phyloP scores from a whole-genome alignment of 2,329 filamentous ascomycete genomes.

The Dactylellina haptotyla region DNA sequence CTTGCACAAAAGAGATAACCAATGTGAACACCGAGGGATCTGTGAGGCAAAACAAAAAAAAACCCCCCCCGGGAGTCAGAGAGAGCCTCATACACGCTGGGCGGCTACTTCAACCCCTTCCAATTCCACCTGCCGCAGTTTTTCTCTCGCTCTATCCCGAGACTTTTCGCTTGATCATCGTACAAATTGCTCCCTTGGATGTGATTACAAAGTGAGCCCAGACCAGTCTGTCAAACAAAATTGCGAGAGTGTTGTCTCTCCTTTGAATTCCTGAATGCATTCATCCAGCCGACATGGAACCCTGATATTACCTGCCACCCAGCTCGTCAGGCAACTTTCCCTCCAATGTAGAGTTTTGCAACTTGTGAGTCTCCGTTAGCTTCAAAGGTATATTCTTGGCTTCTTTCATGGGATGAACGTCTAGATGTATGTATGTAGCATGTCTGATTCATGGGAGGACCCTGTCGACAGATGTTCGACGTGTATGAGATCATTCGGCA shows the following conservation, averaged over 20 bases:
- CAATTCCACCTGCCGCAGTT: conserved; percentile 24
- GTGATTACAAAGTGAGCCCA: conserved; percentile 27
- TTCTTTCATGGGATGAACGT: too few relatives aligned
- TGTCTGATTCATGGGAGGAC: conserved; percentile 16
- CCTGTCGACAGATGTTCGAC: conserved; percentile 22
- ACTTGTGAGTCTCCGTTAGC: too few relatives aligned
- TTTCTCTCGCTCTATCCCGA: not conserved
- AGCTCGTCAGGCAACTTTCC: too few relatives aligned
- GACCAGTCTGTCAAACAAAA: conserved; percentile 16
- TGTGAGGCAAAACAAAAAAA: too few relatives aligned
- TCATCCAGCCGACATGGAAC: not conserved
- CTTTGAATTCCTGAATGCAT: conserved; percentile 24
- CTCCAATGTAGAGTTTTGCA: not conserved
- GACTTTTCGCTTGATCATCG: conserved; percentile 3
- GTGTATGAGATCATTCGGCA: conserved; percentile 50
- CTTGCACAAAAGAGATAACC: too few relatives aligned
- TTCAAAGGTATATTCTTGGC: too few relatives aligned
- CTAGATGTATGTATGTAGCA: not conserved
- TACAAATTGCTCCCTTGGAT: not conserved
- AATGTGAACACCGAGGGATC: too few relatives aligned
- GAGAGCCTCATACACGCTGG: conserved; percentile 30
- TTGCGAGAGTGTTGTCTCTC: conserved; percentile 1
- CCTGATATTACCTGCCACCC: not conserved
- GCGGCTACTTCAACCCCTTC: conserved; percentile 32
- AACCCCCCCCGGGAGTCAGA: too few relatives aligned